Percentiles rank a stretch among this genome's conserved stretches.
Conservation (phyloP, 1,284 basidiomycete genomes). For the Leccinum fuscescens region DNA sequence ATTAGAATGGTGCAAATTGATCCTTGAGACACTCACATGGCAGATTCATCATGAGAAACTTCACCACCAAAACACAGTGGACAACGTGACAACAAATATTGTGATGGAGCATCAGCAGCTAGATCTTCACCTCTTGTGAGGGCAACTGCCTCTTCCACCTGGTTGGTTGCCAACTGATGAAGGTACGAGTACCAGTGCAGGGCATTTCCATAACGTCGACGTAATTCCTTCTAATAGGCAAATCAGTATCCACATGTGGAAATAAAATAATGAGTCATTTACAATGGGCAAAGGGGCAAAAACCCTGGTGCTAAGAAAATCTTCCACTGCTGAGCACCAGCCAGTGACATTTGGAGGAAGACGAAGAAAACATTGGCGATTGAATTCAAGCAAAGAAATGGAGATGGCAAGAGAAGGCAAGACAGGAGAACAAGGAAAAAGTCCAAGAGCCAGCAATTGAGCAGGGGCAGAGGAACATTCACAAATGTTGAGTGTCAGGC, state of each 20-base stretch:
- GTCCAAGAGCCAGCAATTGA: neutral
- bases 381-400: neutral
- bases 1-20: too few species aligned
- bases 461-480: neutral
- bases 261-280: neutral
- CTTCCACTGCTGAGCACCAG: neutral
- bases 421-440: neutral
- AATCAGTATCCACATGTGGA: neutral
- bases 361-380: neutral
- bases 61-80: neutral
- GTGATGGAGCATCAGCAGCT: neutral
- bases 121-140: neutral
- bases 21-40: neutral
- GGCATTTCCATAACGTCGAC: neutral
- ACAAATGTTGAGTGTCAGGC: neutral
- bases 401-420: neutral
- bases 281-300: neutral
- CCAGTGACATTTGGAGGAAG: neutral
- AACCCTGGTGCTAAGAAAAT: neutral
- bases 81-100: neutral
- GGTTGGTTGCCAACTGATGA: neutral
- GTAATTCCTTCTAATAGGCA: neutral
- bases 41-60: neutral
- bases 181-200: neutral
- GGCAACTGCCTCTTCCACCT: neutral